Percentiles rank a stretch among this genome's conserved stretches.
phyloP scores from a whole-genome alignment of 441 rosid genomes.

The Arabidopsis lyrata region DNA sequence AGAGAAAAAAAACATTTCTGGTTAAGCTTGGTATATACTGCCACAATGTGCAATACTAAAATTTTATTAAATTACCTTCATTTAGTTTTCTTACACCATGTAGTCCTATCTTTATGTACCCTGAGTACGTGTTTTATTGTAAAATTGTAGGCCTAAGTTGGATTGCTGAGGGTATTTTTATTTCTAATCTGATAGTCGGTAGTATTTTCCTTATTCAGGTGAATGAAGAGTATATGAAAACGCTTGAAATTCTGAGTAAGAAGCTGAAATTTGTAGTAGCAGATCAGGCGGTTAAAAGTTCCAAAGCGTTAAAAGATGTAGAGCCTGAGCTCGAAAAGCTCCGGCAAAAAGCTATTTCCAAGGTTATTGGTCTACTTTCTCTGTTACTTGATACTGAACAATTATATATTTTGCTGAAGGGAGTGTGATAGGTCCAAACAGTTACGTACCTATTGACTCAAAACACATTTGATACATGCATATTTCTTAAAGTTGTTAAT shows the following conservation, averaged over 20 bases:
- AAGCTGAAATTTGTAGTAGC: constrained; percentile 87
- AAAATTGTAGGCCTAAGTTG: constrained; percentile 16
- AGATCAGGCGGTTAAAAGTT: constrained; percentile 80
- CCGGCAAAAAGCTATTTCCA: constrained; percentile 93
- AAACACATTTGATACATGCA: constrained; percentile 3
- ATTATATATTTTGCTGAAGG: constrained; percentile 8
- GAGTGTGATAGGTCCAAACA: constrained; percentile 22
- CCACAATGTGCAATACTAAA: constrained; percentile 10
- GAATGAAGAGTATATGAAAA: constrained; percentile 92
- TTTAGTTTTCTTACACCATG: constrained; percentile 15
- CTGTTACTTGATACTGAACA: constrained; percentile 25
- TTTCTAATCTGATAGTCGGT: constrained; percentile 22
- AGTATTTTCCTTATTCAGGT: constrained; percentile 65
- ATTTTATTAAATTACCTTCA: neutral
- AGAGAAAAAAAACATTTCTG: constrained; percentile 1
- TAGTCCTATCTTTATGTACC: neutral
- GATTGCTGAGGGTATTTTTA: neutral
- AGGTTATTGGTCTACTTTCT: constrained; percentile 60
- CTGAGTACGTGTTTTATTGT: constrained; percentile 4
- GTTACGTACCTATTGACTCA: constrained; percentile 13
- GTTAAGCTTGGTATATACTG: constrained; percentile 22
- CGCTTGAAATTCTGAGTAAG: constrained; percentile 91
- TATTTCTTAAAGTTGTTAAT: neutral
- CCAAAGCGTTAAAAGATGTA: constrained; percentile 96
- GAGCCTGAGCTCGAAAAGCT: constrained; percentile 99